Conservation (phyloP, 176 grass and related monocot species). For the Lolium multiflorum region DNA sequence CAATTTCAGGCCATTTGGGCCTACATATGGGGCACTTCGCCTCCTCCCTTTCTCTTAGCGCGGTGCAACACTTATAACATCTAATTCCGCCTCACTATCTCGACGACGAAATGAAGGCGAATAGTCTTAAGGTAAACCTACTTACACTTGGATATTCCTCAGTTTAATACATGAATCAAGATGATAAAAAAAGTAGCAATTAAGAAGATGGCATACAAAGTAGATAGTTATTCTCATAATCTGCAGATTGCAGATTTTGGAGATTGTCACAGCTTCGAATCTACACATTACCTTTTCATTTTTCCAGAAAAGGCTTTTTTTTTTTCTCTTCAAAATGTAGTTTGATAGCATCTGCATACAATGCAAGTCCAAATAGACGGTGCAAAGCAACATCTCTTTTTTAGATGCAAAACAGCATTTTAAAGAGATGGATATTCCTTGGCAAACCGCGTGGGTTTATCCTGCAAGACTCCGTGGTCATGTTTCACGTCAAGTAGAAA, state of each 20-base stretch:
- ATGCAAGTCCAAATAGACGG: background rate
- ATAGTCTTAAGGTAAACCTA: conserved; percentile 25
- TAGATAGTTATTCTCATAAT: background rate
- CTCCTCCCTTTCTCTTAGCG: background rate
- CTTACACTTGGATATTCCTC: background rate
- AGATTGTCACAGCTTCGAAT: background rate
- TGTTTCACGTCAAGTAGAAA: background rate
- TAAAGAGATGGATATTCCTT: background rate
- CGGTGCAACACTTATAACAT: background rate
- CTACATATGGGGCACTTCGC: conserved; percentile 42
- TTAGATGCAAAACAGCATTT: background rate
- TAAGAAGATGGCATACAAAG: background rate
- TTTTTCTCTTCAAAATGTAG: background rate
- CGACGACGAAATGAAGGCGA: conserved; percentile 20
- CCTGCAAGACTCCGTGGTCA: background rate
- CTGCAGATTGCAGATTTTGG: background rate
- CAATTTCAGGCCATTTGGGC: conserved; percentile 6
- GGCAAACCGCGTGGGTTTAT: conserved; percentile 15
- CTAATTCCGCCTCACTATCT: background rate
- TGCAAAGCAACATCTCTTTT: background rate
- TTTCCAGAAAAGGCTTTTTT: background rate
- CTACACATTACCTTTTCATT: background rate
- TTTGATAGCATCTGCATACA: background rate
- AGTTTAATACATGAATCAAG: background rate
- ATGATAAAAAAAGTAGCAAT: background rate